phyloP scores from a whole-genome alignment of 2,329 filamentous ascomycete species.

The Fonsecaea nubica region DNA sequence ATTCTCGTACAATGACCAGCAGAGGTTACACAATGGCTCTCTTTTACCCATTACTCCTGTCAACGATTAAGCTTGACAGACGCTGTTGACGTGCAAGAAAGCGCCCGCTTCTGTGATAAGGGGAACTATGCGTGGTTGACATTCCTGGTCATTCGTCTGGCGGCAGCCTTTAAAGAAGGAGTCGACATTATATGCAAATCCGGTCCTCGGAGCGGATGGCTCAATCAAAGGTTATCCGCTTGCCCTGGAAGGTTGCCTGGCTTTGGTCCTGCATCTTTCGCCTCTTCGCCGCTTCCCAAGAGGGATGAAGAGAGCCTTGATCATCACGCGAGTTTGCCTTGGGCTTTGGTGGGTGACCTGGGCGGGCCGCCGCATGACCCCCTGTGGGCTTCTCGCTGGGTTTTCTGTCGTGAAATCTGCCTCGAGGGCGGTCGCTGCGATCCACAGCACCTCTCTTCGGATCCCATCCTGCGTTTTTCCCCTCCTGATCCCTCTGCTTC shows the following conservation, averaged over 20 bases:
- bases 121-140: neutral
- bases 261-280: constrained; percentile 61
- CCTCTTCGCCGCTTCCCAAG: constrained; percentile 68
- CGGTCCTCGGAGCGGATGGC: neutral
- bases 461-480: constrained; percentile 64
- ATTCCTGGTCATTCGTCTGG: neutral
- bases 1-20: no score
- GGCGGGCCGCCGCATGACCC: constrained; percentile 21
- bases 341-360: constrained; percentile 9
- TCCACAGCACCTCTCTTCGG: constrained; percentile 61
- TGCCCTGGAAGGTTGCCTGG: constrained; percentile 60
- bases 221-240: constrained; percentile 64
- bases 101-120: neutral
- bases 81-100: neutral
- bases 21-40: no score
- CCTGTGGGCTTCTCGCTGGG: constrained; percentile 37
- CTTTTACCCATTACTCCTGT: no score
- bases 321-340: constrained; percentile 45
- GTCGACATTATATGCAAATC: neutral
- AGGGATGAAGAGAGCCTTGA: constrained; percentile 65
- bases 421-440: neutral
- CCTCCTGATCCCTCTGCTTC: constrained; percentile 47
- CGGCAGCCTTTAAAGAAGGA: neutral
- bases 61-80: no score
- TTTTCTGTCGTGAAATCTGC: constrained; percentile 24